Percentiles rank a stretch among this genome's conserved stretches.
Evolutionary conservation across 2,329 filamentous ascomycete genomes (phyloP).

Genomic region (Sclerotinia minor): DNA sequence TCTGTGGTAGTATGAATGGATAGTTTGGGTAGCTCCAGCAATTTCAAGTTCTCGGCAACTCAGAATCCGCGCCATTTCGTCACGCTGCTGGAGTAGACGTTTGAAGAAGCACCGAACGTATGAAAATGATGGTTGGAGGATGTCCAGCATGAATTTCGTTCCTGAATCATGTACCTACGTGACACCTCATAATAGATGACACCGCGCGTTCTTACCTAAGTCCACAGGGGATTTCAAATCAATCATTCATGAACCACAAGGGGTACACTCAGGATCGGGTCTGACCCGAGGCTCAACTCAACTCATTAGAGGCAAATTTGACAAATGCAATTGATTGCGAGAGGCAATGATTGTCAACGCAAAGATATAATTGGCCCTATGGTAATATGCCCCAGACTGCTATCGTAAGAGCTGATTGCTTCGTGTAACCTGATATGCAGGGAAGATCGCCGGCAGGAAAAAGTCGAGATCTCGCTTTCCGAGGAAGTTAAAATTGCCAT

Average conservation of each 20-base stretch:
- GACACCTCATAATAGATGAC: constrained; percentile 23
- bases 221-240: constrained; percentile 5
- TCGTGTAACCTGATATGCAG: constrained; percentile 23
- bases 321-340: neutral
- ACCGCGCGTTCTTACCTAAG: constrained; percentile 19
- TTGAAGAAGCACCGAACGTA: constrained; percentile 19
- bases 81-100: neutral
- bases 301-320: neutral
- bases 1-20: neutral
- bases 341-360: neutral
- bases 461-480: constrained; percentile 22
- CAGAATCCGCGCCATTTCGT: constrained; percentile 11
- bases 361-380: neutral
- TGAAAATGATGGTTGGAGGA: neutral
- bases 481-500: constrained; percentile 21
- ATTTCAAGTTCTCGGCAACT: neutral
- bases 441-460: constrained; percentile 14
- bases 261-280: neutral
- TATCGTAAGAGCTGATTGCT: constrained; percentile 14
- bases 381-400: constrained; percentile 11
- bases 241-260: constrained; percentile 1
- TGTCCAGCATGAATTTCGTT: constrained; percentile 11
- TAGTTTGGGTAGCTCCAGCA: constrained; percentile 17
- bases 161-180: constrained; percentile 14
- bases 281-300: constrained; percentile 7